A percentile compares a stretch with the other conserved stretches of the same genome.
phyloP scores from a whole-genome alignment of 768 basidiomycete species.

The Hygrocybe coccinea region DNA sequence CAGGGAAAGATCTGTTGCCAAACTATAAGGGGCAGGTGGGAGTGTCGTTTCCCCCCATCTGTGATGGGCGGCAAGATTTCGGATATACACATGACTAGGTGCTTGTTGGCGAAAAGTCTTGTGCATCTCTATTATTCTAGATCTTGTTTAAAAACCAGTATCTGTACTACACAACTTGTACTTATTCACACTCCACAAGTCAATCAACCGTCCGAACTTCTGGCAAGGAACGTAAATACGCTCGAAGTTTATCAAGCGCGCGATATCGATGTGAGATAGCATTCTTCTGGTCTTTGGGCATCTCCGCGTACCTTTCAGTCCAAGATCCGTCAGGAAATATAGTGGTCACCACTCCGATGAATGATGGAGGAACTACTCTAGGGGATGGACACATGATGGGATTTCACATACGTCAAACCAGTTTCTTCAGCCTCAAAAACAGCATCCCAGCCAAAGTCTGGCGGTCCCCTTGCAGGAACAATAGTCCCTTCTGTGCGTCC shows the following conservation, averaged over 20 bases:
- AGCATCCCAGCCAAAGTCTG: conserved; percentile 87
- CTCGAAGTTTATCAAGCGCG: conserved; percentile 63
- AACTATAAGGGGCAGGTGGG: background rate
- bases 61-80: too few species aligned
- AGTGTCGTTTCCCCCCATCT: background rate
- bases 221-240: conserved; percentile 35
- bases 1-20: background rate
- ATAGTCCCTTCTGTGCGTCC: conserved; percentile 87
- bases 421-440: conserved; percentile 74
- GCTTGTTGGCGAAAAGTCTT: background rate
- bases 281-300: conserved; percentile 66
- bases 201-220: background rate
- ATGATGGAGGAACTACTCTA: too few species aligned
- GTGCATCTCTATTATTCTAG: too few species aligned
- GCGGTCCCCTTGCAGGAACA: conserved; percentile 75
- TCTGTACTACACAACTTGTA: background rate
- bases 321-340: conserved; percentile 1
- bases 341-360: background rate
- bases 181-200: background rate
- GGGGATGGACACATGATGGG: too few species aligned
- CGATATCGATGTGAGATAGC: conserved; percentile 67
- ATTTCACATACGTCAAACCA: conserved; percentile 60
- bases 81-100: too few species aligned
- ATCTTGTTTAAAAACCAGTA: too few species aligned
- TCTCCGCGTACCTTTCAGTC: conserved; percentile 62